A percentile compares a stretch with the other conserved stretches of the same genome.
Evolutionary conservation across 164 flowering plant genomes (phyloP).

Genomic region (Tetrastigma voinierianum): DNA sequence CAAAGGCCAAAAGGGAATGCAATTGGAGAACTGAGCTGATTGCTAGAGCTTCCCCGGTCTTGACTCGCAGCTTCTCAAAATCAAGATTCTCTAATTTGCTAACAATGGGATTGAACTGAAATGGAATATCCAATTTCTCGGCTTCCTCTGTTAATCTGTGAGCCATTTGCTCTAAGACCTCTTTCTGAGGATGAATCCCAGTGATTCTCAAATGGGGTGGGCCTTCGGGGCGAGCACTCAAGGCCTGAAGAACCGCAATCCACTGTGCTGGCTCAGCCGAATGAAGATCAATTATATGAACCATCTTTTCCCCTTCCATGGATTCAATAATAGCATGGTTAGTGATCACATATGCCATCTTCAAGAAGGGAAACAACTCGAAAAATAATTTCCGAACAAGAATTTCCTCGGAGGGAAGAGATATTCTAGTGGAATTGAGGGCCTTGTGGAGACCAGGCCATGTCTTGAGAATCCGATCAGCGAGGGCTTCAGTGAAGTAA

Average conservation of each 20-base stretch:
- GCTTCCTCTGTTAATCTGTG: slow-evolving; percentile 72
- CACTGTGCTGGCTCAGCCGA: slow-evolving; percentile 53
- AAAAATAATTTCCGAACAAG: slow-evolving; percentile 40
- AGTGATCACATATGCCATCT: slow-evolving; percentile 38
- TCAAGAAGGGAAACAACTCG: slow-evolving; percentile 46
- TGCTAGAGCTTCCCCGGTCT: slow-evolving; percentile 94
- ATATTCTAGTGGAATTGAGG: slow-evolving; percentile 35
- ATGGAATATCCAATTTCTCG: slow-evolving; percentile 82
- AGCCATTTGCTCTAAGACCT: slow-evolving; percentile 79
- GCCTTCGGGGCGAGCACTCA: slow-evolving; percentile 76
- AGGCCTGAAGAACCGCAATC: slow-evolving; percentile 41
- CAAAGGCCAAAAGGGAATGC: slow-evolving; percentile 68
- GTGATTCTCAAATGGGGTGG: slow-evolving; percentile 95
- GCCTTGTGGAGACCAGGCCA: slow-evolving; percentile 59
- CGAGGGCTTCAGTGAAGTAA: slow-evolving; percentile 54
- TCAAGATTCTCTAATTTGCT: slow-evolving; percentile 66
- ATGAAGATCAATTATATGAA: slow-evolving; percentile 54
- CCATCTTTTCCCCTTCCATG: slow-evolving; percentile 60
- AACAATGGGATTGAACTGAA: slow-evolving; percentile 79
- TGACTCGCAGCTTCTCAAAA: slow-evolving; percentile 69
- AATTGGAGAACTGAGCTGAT: slow-evolving; percentile 77
- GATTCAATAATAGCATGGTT: slow-evolving; percentile 61
- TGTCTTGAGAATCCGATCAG: slow-evolving; percentile 41
- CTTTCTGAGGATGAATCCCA: slow-evolving; percentile 77
- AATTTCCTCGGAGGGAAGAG: slow-evolving; percentile 33